These are phyloP conservation scores for Chrysoporthe deuterocubensis DNA, from an alignment of 2,329 filamentous ascomycete genomes.

Conservation along the genomic window DNA sequence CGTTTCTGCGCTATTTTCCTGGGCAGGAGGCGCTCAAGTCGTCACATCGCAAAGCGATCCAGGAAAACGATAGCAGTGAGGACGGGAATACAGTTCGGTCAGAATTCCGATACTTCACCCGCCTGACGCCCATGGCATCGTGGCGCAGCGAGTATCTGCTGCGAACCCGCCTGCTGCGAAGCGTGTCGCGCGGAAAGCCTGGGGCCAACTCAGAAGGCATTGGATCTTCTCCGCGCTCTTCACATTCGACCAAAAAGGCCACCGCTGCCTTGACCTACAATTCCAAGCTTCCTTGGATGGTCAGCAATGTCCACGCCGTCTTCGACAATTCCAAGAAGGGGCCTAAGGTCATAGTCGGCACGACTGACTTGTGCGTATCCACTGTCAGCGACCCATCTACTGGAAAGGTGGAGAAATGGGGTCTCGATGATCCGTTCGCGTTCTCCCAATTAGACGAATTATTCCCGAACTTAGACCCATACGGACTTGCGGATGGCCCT, in stretches of 20 bases:
- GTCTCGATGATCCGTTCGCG: slow-evolving; percentile 73
- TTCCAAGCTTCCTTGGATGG: slow-evolving; percentile 77
- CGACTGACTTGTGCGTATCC: slow-evolving; percentile 76
- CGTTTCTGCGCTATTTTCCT: slow-evolving; percentile 89
- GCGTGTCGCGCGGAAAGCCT: slow-evolving; percentile 81
- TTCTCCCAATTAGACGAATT: slow-evolving; percentile 80
- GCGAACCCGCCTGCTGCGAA: slow-evolving; percentile 81
- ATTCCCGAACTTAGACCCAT: slow-evolving; percentile 73
- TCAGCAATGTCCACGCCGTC: slow-evolving; percentile 79
- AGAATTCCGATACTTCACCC: slow-evolving; percentile 78
- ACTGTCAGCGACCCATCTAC: slow-evolving; percentile 79
- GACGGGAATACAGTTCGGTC: slow-evolving; percentile 63
- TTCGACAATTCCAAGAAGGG: slow-evolving; percentile 75
- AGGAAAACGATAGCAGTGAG: slow-evolving; percentile 49
- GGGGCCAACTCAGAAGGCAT: slow-evolving; percentile 55
- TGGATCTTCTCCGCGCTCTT: slow-evolving; percentile 55
- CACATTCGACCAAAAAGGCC: slow-evolving; percentile 64
- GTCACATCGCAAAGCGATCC: slow-evolving; percentile 40
- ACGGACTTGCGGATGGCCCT: slow-evolving; percentile 78
- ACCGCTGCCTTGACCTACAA: slow-evolving; percentile 83
- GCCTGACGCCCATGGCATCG: slow-evolving; percentile 81
- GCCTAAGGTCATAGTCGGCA: slow-evolving; percentile 81
- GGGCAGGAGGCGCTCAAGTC: slow-evolving; percentile 63
- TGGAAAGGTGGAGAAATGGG: slow-evolving; percentile 82
- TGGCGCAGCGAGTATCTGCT: slow-evolving; percentile 97